Percentiles rank a stretch among this genome's conserved stretches.
phyloP scores from a whole-genome alignment of 1,139 yeast genomes.

The Zygosaccharomyces pseudobailii region DNA sequence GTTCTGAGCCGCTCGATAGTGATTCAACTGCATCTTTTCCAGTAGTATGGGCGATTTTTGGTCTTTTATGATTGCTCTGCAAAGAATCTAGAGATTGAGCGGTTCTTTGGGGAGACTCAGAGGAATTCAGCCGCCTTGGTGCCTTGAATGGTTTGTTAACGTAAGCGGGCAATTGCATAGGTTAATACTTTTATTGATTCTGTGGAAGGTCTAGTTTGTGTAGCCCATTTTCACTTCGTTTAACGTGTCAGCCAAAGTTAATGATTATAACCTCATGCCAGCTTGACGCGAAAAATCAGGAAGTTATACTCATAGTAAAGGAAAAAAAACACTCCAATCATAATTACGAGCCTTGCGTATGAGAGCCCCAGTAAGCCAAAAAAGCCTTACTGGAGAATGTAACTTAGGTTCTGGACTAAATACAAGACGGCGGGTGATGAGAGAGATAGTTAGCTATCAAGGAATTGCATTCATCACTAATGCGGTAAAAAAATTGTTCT shows the following conservation, averaged over 20 bases:
- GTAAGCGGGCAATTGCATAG: conserved; percentile 26
- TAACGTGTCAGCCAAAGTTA: no score
- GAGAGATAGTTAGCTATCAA: no score
- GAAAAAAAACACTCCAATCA: neutral
- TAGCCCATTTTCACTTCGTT: no score
- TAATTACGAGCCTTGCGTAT: no score
- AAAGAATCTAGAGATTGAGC: neutral
- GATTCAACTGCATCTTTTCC: conserved; percentile 1
- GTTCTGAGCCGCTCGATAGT: neutral
- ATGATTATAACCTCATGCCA: neutral
- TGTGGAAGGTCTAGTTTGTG: no score
- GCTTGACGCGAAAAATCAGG: neutral
- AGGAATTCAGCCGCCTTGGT: conserved; percentile 24
- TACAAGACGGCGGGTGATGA: no score
- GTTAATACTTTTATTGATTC: no score
- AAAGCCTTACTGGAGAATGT: no score
- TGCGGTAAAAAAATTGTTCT: no score
- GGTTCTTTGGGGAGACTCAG: neutral
- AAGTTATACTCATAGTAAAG: neutral
- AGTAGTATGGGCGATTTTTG: neutral
- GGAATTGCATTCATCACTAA: no score
- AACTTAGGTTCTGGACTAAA: no score
- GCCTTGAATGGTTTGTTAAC: conserved; percentile 35
- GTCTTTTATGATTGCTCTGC: neutral
- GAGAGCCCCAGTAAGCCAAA: no score